Base-by-base conservation (phyloP, 352 stramenopile genomes). In the Pythium insidiosum region DNA sequence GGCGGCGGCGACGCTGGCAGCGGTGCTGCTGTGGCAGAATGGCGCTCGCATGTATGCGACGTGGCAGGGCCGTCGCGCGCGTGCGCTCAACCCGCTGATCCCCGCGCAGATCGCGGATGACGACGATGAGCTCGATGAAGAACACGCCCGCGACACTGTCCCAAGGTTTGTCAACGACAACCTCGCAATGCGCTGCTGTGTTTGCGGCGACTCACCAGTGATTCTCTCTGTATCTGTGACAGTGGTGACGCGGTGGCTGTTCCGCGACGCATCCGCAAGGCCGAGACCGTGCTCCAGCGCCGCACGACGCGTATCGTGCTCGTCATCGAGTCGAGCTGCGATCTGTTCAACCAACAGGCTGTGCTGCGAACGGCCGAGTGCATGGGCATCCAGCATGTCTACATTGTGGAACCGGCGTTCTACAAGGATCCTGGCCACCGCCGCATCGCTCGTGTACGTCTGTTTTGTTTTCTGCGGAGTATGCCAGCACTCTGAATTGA, bases 381-480 rank as follows among this genome's bases (percentile, higher is more conserved):
- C 36, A 52, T 96, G 45, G 85, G 85, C 24, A 76, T 96, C 19
- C 83, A 95, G 59, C 66, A 88, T 55, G 68, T 96, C 1, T 92
- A 53, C 53, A 64, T 71, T 34, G 57, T 71, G 22, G 61, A 64
- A 35, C 59, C 59, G 11, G 54, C 51, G 10, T 50, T 68, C 22
- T 62, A 65, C 49, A 63, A 68, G 38, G 43, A 67, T 45, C 57
- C 64, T 21, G 43, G 41, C 28, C 49, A 58, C 43, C 54, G 58
- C 19, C 43, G 47, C 26, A 72, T 65, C 30, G 40, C 62, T 7
- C 49, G 53, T 10, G 61, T 71, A 50, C 22, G 42, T 43, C 11
- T 50, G 16, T 31, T 21, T 33, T 41, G 18, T 5, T 34, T 22
- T 26, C 13, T 13, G 11, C 20, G 13, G 3, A 29, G 18, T 18